A percentile compares a stretch with the other conserved stretches of the same genome.
These are phyloP conservation scores for Coix lacrymajobi DNA, from an alignment of 176 grass and related monocot species.

Conservation along the genomic window DNA sequence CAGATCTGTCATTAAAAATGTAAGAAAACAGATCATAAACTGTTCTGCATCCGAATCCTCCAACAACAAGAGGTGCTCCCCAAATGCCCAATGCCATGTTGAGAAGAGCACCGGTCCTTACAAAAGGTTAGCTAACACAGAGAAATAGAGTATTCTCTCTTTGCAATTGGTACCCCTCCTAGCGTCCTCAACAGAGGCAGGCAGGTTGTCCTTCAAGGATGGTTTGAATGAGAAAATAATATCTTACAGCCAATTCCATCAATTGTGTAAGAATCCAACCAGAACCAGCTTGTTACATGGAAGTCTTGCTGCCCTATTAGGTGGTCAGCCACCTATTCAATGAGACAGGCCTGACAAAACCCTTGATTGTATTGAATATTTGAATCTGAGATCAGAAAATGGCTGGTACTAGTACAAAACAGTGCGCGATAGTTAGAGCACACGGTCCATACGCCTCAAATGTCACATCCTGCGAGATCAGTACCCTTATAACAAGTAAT, in stretches of 20 bases:
- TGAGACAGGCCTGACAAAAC: slow-evolving; percentile 36
- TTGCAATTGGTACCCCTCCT: neutral
- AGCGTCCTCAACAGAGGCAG: slow-evolving; percentile 28
- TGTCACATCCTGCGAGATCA: slow-evolving; percentile 28
- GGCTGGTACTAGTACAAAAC: slow-evolving; percentile 20
- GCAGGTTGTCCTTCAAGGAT: slow-evolving; percentile 34
- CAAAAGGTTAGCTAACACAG: slow-evolving; percentile 28
- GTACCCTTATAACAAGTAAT: slow-evolving; percentile 39
- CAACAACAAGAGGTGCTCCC: slow-evolving; percentile 33
- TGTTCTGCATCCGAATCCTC: slow-evolving; percentile 44
- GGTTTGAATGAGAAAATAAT: slow-evolving; percentile 22
- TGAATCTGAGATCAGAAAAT: slow-evolving; percentile 52
- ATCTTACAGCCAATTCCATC: slow-evolving; percentile 37
- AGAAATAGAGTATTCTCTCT: slow-evolving; percentile 30
- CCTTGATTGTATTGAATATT: slow-evolving; percentile 66
- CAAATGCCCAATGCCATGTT: slow-evolving; percentile 26
- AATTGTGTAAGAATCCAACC: slow-evolving; percentile 44
- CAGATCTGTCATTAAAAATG: slow-evolving; percentile 38
- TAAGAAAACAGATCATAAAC: slow-evolving; percentile 25
- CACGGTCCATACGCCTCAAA: slow-evolving; percentile 32
- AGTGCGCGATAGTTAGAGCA: slow-evolving; percentile 38
- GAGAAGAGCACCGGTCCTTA: slow-evolving; percentile 11
- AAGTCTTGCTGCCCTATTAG: slow-evolving; percentile 36
- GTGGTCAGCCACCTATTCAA: slow-evolving; percentile 45
- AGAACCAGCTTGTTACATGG: slow-evolving; percentile 44